Evolutionary conservation across 2,329 filamentous ascomycete genomes (phyloP), one percentile per base, ranked within the genome.

Genomic region (Pseudohalonectria lignicola): DNA sequence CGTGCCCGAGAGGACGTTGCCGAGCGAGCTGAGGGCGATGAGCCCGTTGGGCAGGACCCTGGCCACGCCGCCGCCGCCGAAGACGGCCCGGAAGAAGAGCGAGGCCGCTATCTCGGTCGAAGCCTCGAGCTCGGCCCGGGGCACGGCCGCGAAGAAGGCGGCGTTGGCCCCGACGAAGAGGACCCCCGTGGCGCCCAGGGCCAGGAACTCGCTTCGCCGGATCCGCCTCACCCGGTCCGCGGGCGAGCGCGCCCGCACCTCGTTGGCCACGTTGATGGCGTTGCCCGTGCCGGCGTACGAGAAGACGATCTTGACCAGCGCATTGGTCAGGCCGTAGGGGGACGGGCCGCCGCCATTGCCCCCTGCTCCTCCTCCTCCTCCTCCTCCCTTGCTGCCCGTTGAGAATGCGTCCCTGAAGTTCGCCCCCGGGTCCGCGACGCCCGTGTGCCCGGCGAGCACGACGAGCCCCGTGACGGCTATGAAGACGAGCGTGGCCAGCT

Each of bases 91-190:
- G 57, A 80, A 78, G 53, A 81, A 79, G 6, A 74, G 52, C 0
- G 68, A 69, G 0, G 76, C 76, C 0, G 80, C 74, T 3, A 76
- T 73, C 15, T 74, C 67, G 36, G 76, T 73, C 0, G 72, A 73
- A 4, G 60, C 64, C 6, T 71, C 71, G 4, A 81, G 57, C 3
- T 78, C 69, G 1, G 62, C 53, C 46, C 76, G 77, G 2, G 72
- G 65, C 11, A 79, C 74, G 0, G 75, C 76, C 0, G 76, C 69
- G 42, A 80, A 80, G 56, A 80, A 81, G 2, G 76, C 74, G 2
- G 81, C 67, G 46, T 81, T 80, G 35, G 74, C 75, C 8, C 80
- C 62, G 11, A 80, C 60, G 48, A 81, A 81, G 0, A 79, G 62
- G 2, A 76, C 61, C 0, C 74, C 76, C 5, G 75, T 73, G 5